Evolutionary conservation across 345 rosid genomes (phyloP).

Genomic region (Cardamine resedifolia): DNA sequence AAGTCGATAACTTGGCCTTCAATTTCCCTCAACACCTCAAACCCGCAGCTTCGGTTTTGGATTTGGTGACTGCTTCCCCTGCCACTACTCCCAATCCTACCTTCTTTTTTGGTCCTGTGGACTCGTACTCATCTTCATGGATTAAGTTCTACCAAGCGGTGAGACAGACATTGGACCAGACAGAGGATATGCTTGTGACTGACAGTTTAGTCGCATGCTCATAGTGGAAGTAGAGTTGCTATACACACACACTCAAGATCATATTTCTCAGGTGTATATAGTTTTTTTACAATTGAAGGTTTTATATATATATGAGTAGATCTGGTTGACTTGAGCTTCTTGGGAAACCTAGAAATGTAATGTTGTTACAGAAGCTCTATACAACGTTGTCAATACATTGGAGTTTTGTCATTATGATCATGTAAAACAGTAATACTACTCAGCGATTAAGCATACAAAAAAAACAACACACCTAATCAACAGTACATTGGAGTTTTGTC

Average conservation of each 20-base stretch:
- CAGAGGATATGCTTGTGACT: slow-evolving; percentile 43
- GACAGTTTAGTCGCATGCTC: slow-evolving; percentile 69
- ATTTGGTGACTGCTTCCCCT: slow-evolving; percentile 72
- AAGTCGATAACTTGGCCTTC: slow-evolving; percentile 89
- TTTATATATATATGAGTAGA: slow-evolving; percentile 14
- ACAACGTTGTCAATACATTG: slow-evolving; percentile 32
- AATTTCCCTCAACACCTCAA: slow-evolving; percentile 79
- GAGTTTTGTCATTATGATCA: slow-evolving; percentile 25
- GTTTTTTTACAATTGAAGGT: slow-evolving; percentile 27
- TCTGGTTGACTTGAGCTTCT: slow-evolving; percentile 14
- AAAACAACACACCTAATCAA: slow-evolving; percentile 16
- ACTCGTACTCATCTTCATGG: slow-evolving; percentile 66
- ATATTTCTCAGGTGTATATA: slow-evolving; percentile 30
- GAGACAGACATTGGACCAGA: slow-evolving; percentile 57
- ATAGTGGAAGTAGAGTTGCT: slow-evolving; percentile 41
- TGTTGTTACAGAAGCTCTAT: slow-evolving; percentile 19
- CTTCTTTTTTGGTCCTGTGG: slow-evolving; percentile 59
- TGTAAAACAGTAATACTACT: slow-evolving; percentile 12
- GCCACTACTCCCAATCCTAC: slow-evolving; percentile 88
- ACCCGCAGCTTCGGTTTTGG: slow-evolving; percentile 78
- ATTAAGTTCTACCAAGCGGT: slow-evolving; percentile 67
- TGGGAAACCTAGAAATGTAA: slow-evolving; percentile 18
- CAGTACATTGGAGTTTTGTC: slow-evolving; percentile 31
- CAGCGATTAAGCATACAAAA: slow-evolving; percentile 4
- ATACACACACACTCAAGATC: slow-evolving; percentile 13